Evolutionary conservation across 352 stramenopile genomes (phyloP), one percentile per base, ranked within the genome.

Genomic region (Pythium scleroteichum): DNA sequence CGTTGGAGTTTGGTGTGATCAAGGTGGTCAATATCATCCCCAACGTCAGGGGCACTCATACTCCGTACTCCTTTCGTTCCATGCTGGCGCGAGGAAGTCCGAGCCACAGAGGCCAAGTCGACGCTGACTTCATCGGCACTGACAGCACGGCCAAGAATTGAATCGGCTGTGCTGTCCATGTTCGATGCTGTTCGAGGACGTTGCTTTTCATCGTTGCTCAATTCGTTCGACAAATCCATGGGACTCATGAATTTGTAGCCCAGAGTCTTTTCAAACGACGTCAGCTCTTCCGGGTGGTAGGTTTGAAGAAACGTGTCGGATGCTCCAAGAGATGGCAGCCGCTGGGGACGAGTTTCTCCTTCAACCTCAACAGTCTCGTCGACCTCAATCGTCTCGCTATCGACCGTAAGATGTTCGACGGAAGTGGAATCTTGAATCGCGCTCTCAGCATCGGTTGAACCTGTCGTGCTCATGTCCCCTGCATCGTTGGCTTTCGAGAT

Each of bases 181-280:
- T 68, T 72, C 3, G 66, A 82, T 14, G 81, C 79, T 5, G 48
- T 60, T 10, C 62, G 39, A 5, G 29, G 12, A 22, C 63, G 63
- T 16, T 69, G 63, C 26, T 89, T 87, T 9, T 84, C 66, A 32
- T 79, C 73, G 9, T 78, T 74, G 20, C 73, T 79, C 13, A 77
- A 63, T 32, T 90, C 79, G 49, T 85, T 80, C 4, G 78, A 87
- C 26, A 90, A 79, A 45, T 91, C 84, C 62, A 94, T 89, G 0
- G 84, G 82, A 17, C 76, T 78, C 86, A 95, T 95, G 56, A 95
- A 95, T 66, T 92, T 88, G 71, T 92, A 91, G 14, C 82, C 83
- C 2, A 95, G 73, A 10, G 87, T 85, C 41, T 93, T 93, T 44
- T 92, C 79, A 59, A 95, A 95, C 12, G 81, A 93, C 17, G 85